Evolutionary conservation across 78 protist genomes (phyloP).

Genomic region (Protostelium mycophagum): DNA sequence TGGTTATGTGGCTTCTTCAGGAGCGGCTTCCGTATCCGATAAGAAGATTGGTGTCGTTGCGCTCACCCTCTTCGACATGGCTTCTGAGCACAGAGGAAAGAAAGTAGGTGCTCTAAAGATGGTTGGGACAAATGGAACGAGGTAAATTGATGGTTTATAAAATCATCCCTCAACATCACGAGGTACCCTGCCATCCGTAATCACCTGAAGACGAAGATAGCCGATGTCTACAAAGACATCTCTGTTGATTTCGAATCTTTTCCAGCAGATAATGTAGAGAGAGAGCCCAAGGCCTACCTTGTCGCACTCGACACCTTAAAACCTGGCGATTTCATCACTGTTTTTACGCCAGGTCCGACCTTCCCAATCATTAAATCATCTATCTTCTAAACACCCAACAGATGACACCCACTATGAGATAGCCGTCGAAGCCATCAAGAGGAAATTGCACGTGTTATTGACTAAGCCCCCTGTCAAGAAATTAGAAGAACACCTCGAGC

Average conservation of each 20-base stretch:
- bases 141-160: not conserved
- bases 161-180: not conserved
- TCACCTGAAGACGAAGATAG: conserved; percentile 15
- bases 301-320: not conserved
- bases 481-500: conserved; percentile 19
- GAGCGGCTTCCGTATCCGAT: conserved; percentile 8
- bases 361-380: not conserved
- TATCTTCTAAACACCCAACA: not conserved
- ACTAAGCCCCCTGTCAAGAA: conserved; percentile 64
- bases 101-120: conserved; percentile 9
- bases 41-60: conserved; percentile 45
- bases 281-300: conserved; percentile 18
- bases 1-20: conserved; percentile 12
- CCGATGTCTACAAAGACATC: conserved; percentile 9
- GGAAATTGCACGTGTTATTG: conserved; percentile 48
- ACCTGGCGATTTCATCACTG: conserved; percentile 21
- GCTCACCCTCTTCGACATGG: conserved; percentile 30
- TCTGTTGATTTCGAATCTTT: not conserved
- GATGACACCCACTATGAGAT: conserved; percentile 63
- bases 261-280: conserved; percentile 27
- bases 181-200: conserved; percentile 28
- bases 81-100: conserved; percentile 1
- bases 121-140: conserved; percentile 29
- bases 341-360: conserved; percentile 47
- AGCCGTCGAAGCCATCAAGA: conserved; percentile 17